Conservation (phyloP, 1,284 basidiomycete species). For the Trametes versicolor region DNA sequence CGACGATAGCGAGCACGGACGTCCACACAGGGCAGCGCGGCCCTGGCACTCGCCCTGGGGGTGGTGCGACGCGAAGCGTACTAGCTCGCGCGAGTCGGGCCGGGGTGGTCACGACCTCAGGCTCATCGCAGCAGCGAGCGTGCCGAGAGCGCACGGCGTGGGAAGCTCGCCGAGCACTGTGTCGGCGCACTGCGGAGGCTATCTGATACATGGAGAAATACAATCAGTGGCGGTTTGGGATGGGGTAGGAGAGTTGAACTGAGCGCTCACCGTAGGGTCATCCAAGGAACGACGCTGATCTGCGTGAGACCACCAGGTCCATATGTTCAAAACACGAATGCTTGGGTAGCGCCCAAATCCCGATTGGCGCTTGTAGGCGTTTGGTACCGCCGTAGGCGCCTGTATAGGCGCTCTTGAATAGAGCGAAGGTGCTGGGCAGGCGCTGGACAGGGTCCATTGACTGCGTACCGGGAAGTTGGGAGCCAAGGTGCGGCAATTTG, state of each 20-base stretch:
- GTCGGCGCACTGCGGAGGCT: background rate
- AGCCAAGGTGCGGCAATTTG: background rate
- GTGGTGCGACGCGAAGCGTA: background rate
- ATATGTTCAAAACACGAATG: background rate
- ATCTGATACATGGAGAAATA: slow-evolving; percentile 2
- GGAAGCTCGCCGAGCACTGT: background rate
- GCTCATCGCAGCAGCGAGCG: background rate
- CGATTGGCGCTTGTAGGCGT: background rate
- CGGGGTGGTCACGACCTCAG: background rate
- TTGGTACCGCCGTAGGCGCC: background rate
- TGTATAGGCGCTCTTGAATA: background rate
- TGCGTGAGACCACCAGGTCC: background rate
- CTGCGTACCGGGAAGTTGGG: background rate
- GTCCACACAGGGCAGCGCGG: background rate
- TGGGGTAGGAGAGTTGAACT: background rate
- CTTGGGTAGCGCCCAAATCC: background rate
- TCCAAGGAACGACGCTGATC: background rate
- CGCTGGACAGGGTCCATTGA: background rate
- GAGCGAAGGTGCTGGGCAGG: background rate
- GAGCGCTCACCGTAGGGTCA: background rate
- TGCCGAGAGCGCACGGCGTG: slow-evolving; percentile 1
- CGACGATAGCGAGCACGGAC: slow-evolving; percentile 2
- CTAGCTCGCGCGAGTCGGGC: background rate
- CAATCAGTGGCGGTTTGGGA: background rate
- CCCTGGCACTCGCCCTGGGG: background rate